A percentile compares a stretch with the other conserved stretches of the same genome.
These are phyloP conservation scores for Boletus rubescentipes DNA, from an alignment of 768 basidiomycete species.

Conservation along the genomic window DNA sequence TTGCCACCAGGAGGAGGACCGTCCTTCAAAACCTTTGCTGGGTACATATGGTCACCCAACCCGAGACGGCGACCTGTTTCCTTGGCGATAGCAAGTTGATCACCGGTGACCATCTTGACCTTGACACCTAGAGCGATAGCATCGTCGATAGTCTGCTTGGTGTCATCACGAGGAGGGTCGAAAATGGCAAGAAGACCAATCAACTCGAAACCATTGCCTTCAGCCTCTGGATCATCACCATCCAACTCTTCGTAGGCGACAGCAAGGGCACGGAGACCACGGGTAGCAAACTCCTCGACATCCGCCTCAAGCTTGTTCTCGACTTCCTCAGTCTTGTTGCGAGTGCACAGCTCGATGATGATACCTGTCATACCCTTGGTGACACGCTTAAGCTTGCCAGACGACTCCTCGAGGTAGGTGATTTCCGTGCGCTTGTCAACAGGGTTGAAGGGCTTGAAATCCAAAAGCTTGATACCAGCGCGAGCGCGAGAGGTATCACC, in stretches of 20 bases:
- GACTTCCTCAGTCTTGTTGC: constrained; percentile 93
- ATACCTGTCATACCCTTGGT: constrained; percentile 99
- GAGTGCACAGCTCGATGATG: constrained; percentile 94
- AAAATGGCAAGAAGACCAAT: constrained; percentile 97
- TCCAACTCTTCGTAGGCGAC: constrained; percentile 94
- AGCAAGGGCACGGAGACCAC: constrained; percentile 95
- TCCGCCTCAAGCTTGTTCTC: constrained; percentile 92
- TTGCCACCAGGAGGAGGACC: constrained; percentile 87
- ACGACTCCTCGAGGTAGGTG: constrained; percentile 90
- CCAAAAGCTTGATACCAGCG: constrained; percentile 90
- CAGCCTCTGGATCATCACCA: constrained; percentile 75
- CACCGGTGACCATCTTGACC: constrained; percentile 99
- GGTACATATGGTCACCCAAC: constrained; percentile 99
- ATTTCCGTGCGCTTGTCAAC: constrained; percentile 99
- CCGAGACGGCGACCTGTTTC: constrained; percentile 98
- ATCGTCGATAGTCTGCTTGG: constrained; percentile 98
- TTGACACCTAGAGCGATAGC: constrained; percentile 93
- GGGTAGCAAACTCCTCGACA: constrained; percentile 92
- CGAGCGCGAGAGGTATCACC: constrained; percentile 75
- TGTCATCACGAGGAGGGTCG: constrained; percentile 96
- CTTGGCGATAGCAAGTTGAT: constrained; percentile 99
- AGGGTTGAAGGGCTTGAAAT: constrained; percentile 99
- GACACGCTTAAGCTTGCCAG: constrained; percentile 97
- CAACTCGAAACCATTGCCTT: constrained; percentile 96
- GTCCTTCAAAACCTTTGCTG: constrained; percentile 98